Conservation (phyloP, 495 filamentous ascomycete species). For the Bacidia gigantensis region DNA sequence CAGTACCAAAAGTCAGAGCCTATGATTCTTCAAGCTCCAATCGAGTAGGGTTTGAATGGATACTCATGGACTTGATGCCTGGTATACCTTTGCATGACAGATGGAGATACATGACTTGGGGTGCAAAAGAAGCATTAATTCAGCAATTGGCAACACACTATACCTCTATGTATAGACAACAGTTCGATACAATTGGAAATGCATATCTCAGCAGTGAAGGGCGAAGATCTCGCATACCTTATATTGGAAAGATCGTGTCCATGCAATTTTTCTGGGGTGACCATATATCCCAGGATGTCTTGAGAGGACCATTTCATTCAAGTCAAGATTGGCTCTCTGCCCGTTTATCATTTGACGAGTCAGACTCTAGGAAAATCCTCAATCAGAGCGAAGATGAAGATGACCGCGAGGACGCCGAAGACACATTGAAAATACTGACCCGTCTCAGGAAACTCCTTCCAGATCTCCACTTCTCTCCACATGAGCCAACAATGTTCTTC, state of each 20-base stretch:
- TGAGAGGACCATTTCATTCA: neutral
- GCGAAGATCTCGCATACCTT: neutral
- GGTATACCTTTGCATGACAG: constrained; percentile 28
- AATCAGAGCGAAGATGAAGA: neutral
- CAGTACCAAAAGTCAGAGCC: constrained; percentile 35
- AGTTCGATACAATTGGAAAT: constrained; percentile 15
- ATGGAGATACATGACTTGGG: constrained; percentile 28
- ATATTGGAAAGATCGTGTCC: neutral
- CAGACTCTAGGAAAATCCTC: neutral
- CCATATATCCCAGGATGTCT: neutral
- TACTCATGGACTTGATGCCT: constrained; percentile 37
- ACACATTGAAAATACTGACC: neutral
- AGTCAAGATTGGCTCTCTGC: neutral
- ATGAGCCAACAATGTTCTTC: neutral
- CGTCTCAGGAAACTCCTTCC: neutral
- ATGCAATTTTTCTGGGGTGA: neutral
- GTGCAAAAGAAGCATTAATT: constrained; percentile 26
- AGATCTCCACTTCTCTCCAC: neutral
- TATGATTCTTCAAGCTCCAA: constrained; percentile 34
- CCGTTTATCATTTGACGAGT: neutral
- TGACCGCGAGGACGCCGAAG: neutral
- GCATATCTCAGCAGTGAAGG: constrained; percentile 7
- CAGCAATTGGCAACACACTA: constrained; percentile 22
- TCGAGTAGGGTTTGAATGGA: constrained; percentile 45
- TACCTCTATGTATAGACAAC: neutral